Evolutionary conservation across 1,139 yeast genomes (phyloP).

Genomic region (Arxiozyma heterogenica): DNA sequence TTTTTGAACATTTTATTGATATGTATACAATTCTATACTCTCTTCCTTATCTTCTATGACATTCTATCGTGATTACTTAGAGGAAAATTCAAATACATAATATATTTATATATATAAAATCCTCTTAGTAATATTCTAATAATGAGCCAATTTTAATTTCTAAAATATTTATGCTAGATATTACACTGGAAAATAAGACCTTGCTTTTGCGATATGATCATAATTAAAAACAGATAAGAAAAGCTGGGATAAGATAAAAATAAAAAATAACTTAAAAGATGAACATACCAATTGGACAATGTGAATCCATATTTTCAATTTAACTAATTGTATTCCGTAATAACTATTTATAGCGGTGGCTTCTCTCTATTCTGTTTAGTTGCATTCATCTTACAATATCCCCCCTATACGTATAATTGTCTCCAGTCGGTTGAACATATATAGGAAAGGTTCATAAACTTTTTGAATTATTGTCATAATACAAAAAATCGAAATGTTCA

Average conservation of each 20-base stretch:
- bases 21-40: not conserved
- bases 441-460: not conserved
- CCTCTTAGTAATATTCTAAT: not conserved
- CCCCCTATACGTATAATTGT: not conserved
- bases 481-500: not conserved
- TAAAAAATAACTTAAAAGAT: not conserved
- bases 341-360: not conserved
- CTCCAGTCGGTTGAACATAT: not conserved
- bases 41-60: not conserved
- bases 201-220: no score
- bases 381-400: no score
- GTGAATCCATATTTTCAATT: slow-evolving; percentile 25
- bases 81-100: no score
- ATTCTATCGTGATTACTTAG: no score
- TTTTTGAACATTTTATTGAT: no score
- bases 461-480: not conserved
- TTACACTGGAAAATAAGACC: not conserved
- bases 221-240: not conserved
- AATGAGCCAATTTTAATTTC: no score
- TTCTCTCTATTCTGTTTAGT: not conserved
- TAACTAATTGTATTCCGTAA: not conserved
- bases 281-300: slow-evolving; percentile 31
- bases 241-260: no score
- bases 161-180: no score
- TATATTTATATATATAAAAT: no score